These are phyloP conservation scores for Stephanodiscus minutulus DNA, from an alignment of 108 stramenopile species.

Conservation along the genomic window DNA sequence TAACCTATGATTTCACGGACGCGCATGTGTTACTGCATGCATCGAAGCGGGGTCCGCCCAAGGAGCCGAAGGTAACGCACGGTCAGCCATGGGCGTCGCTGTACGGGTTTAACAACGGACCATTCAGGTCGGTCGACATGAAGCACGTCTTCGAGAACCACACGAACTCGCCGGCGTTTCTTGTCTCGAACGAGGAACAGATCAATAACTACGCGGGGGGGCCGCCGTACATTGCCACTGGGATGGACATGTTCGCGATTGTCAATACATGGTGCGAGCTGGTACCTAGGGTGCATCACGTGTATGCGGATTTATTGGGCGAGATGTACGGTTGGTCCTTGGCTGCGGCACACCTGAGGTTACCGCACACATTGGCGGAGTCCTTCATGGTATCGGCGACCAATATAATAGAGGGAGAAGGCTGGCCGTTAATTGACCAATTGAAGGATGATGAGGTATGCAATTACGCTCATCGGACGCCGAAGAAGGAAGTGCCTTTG, in stretches of 20 bases:
- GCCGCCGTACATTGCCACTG: conserved; percentile 79
- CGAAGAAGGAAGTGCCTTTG: conserved; percentile 27
- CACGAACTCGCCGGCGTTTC: conserved; percentile 53
- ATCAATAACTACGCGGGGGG: conserved; percentile 68
- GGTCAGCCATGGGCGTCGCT: conserved; percentile 89
- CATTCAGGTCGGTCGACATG: conserved; percentile 71
- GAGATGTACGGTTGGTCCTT: conserved; percentile 94
- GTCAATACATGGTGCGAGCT: conserved; percentile 66
- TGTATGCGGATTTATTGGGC: conserved; percentile 65
- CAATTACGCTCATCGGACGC: conserved; percentile 38
- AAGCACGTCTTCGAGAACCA: conserved; percentile 44
- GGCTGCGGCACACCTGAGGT: conserved; percentile 78
- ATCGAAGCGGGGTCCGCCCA: conserved; percentile 33
- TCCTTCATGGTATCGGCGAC: conserved; percentile 79
- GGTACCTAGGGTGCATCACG: conserved; percentile 67
- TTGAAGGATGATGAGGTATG: conserved; percentile 54
- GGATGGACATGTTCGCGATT: conserved; percentile 71
- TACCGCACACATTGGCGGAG: conserved; percentile 65
- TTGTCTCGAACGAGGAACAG: conserved; percentile 28
- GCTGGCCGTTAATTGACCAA: conserved; percentile 62
- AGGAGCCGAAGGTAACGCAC: conserved; percentile 62
- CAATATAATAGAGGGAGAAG: conserved; percentile 53
- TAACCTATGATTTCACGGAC: conserved; percentile 78
- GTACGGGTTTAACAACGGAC: conserved; percentile 87
- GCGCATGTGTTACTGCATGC: conserved; percentile 51